A percentile compares a stretch with the other conserved stretches of the same genome.
phyloP scores from a whole-genome alignment of 176 grass and related monocot species.

The Luzula sylvatica region DNA sequence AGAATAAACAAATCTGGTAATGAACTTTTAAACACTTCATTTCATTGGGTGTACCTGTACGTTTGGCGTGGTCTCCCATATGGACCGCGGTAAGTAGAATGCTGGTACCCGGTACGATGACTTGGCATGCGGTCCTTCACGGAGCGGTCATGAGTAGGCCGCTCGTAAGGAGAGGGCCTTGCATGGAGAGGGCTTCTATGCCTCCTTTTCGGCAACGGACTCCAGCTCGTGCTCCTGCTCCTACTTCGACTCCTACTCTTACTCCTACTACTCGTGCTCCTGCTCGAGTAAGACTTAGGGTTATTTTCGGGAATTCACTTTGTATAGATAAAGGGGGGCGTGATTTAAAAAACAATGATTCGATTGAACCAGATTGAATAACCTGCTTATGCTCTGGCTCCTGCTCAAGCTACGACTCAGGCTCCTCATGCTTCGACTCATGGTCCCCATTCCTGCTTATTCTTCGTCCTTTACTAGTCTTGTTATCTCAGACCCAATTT shows the following conservation, averaged over 20 bases:
- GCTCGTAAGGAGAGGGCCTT: too few species aligned
- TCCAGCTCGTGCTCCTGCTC: slow-evolving; percentile 28
- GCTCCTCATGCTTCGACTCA: slow-evolving; percentile 1
- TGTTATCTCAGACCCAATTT: too few species aligned
- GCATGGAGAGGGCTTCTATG: slow-evolving; percentile 25
- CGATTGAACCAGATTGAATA: too few species aligned
- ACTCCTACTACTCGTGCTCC: slow-evolving; percentile 22
- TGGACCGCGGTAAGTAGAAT: background rate
- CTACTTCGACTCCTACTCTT: slow-evolving; percentile 22
- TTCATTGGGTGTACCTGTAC: too few species aligned
- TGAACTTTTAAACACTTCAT: too few species aligned
- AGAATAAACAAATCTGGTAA: background rate
- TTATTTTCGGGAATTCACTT: too few species aligned
- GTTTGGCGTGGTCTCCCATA: too few species aligned
- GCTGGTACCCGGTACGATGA: background rate
- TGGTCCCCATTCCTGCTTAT: slow-evolving; percentile 21
- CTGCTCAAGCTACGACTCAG: background rate
- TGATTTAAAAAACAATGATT: too few species aligned
- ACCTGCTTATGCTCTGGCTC: background rate
- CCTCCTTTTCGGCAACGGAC: slow-evolving; percentile 25
- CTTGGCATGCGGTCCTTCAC: slow-evolving; percentile 26
- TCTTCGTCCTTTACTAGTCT: slow-evolving; percentile 3
- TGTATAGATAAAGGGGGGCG: too few species aligned
- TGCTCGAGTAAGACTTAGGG: too few species aligned
- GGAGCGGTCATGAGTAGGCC: slow-evolving; percentile 18